Evolutionary conservation across 2,329 filamentous ascomycete species (phyloP).

Genomic region (Colletotrichum chrysophilum): DNA sequence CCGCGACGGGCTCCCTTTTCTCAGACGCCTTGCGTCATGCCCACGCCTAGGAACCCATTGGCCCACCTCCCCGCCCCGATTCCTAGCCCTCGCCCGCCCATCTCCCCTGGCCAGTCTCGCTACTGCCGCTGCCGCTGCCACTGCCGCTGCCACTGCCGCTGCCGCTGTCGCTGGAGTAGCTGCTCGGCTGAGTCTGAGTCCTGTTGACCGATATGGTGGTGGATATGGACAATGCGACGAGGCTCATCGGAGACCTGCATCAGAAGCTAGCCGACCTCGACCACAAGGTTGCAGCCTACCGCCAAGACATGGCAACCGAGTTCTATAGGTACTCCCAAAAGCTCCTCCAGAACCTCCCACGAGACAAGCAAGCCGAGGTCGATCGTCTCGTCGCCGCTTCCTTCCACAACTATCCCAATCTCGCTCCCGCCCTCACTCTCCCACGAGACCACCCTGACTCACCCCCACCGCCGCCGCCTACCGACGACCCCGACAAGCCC

Average conservation of each 20-base stretch:
- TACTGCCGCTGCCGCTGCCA: neutral
- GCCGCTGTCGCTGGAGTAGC: slow-evolving; percentile 1
- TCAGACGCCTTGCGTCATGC: slow-evolving; percentile 20
- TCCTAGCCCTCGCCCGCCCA: slow-evolving; percentile 2
- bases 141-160: neutral
- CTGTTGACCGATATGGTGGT: slow-evolving; percentile 14
- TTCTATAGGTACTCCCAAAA: slow-evolving; percentile 60
- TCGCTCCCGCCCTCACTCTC: slow-evolving; percentile 41
- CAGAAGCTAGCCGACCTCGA: slow-evolving; percentile 62
- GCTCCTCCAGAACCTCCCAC: slow-evolving; percentile 52
- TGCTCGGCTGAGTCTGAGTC: neutral
- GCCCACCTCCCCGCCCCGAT: slow-evolving; percentile 15
- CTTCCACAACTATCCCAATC: slow-evolving; percentile 49
- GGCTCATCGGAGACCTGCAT: slow-evolving; percentile 56
- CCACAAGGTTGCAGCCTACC: slow-evolving; percentile 60
- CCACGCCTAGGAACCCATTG: slow-evolving; percentile 20
- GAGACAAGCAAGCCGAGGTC: slow-evolving; percentile 51
- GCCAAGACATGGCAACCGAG: slow-evolving; percentile 60
- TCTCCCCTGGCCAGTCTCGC: slow-evolving; percentile 6
- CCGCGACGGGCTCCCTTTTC: slow-evolving; percentile 17
- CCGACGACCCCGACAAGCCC: slow-evolving; percentile 16
- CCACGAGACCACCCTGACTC: slow-evolving; percentile 34
- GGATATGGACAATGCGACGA: slow-evolving; percentile 52
- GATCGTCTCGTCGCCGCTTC: slow-evolving; percentile 50
- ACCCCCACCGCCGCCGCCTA: slow-evolving; percentile 33